Percentiles rank a stretch among this genome's conserved stretches.
phyloP scores from a whole-genome alignment of 495 filamentous ascomycete genomes.

The Penicillium manginii region DNA sequence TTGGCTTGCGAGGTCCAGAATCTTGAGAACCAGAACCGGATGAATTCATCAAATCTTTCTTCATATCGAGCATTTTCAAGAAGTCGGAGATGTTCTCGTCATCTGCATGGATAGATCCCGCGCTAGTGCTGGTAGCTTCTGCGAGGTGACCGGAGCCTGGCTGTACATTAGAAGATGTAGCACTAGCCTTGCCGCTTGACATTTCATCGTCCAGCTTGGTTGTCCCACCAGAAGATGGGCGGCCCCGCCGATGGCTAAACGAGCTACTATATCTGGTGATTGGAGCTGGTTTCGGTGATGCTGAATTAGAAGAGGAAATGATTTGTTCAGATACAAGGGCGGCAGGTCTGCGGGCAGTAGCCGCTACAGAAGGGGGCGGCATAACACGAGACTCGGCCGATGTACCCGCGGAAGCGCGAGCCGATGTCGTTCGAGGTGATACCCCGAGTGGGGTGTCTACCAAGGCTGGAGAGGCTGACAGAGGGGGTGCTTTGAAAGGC shows the following conservation, averaged over 20 bases:
- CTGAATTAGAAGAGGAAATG: conserved; percentile 62
- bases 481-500: conserved; percentile 91
- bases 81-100: conserved; percentile 94
- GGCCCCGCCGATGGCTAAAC: conserved; percentile 80
- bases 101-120: conserved; percentile 79
- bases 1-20: conserved; percentile 60
- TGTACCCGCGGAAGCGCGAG: conserved; percentile 54
- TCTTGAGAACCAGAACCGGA: conserved; percentile 58
- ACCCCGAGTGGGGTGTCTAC: conserved; percentile 52
- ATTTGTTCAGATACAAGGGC: conserved; percentile 59
- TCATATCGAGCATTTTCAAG: conserved; percentile 79
- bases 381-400: conserved; percentile 66
- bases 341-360: conserved; percentile 43
- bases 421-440: conserved; percentile 66
- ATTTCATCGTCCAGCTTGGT: conserved; percentile 83
- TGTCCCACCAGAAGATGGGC: conserved; percentile 72
- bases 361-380: conserved; percentile 56
- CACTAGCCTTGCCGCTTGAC: conserved; percentile 86
- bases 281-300: conserved; percentile 75
- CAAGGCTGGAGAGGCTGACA: conserved; percentile 84
- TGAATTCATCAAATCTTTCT: conserved; percentile 77
- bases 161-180: conserved; percentile 78
- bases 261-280: conserved; percentile 77
- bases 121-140: conserved; percentile 74
- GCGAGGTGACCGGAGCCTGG: conserved; percentile 83